Percentiles rank a stretch among this genome's conserved stretches.
Evolutionary conservation across 352 stramenopile genomes (phyloP).

Genomic region (Pythium guiyangense): DNA sequence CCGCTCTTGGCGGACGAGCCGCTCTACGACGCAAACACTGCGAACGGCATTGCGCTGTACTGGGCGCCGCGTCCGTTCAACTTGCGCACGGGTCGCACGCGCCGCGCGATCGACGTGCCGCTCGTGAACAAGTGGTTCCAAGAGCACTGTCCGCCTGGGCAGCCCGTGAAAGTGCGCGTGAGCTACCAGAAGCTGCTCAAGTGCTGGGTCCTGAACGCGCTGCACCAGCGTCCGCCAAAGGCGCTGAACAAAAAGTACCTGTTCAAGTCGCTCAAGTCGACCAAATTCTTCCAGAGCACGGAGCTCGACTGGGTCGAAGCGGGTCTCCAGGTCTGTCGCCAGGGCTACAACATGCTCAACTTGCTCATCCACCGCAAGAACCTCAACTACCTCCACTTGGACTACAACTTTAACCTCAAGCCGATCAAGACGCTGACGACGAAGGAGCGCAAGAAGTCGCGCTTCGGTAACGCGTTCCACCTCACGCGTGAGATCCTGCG

Average conservation of each 20-base stretch:
- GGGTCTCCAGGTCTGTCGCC: slow-evolving; percentile 96
- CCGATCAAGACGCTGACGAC: slow-evolving; percentile 99
- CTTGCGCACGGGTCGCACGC: slow-evolving; percentile 92
- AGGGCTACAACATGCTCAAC: slow-evolving; percentile 99
- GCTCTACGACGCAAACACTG: slow-evolving; percentile 94
- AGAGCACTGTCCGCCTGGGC: slow-evolving; percentile 97
- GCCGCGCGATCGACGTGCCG: slow-evolving; percentile 96
- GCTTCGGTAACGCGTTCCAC: slow-evolving; percentile 95
- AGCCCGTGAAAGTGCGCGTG: slow-evolving; percentile 98
- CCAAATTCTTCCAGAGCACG: slow-evolving; percentile 99
- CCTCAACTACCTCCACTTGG: slow-evolving; percentile 99
- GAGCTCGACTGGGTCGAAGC: slow-evolving; percentile 99
- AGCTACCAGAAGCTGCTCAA: slow-evolving; percentile 99
- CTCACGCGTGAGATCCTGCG: slow-evolving; percentile 98
- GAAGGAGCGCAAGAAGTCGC: slow-evolving; percentile 99
- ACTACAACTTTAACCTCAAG: slow-evolving; percentile 99
- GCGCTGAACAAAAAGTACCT: slow-evolving; percentile 97
- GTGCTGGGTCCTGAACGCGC: slow-evolving; percentile 98
- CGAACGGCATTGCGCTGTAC: slow-evolving; percentile 97
- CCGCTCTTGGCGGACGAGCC: slow-evolving; percentile 92
- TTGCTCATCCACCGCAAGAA: slow-evolving; percentile 99
- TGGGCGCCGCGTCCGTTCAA: slow-evolving; percentile 98
- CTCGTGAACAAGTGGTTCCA: slow-evolving; percentile 99
- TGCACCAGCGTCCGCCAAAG: slow-evolving; percentile 93
- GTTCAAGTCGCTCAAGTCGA: slow-evolving; percentile 98